Conservation (phyloP, 768 basidiomycete species). For the Cystofilobasidium ferigula region DNA sequence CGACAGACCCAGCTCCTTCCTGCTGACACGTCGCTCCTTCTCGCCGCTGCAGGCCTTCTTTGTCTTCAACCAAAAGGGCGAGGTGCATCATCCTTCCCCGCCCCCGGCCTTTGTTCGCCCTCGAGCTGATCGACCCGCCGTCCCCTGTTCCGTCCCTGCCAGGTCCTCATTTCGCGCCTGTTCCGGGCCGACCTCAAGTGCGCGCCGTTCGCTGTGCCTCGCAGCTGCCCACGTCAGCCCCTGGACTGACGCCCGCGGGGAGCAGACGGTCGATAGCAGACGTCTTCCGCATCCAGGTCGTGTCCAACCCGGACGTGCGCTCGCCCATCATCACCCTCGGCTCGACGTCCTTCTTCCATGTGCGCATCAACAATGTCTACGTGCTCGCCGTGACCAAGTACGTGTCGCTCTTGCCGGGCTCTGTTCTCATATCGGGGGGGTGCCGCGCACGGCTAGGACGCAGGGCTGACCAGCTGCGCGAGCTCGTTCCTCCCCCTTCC, state of each 20-base stretch:
- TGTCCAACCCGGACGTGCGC: conserved; percentile 91
- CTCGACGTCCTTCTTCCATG: conserved; percentile 98
- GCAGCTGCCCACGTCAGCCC: not conserved
- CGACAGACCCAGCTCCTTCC: not conserved
- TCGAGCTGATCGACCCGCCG: not conserved
- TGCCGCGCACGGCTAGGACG: not conserved
- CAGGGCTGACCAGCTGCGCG: not conserved
- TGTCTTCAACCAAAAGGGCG: conserved; percentile 98
- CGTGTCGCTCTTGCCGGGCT: conserved; percentile 30
- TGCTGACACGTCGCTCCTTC: not conserved
- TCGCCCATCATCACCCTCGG: conserved; percentile 96
- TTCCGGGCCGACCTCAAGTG: conserved; percentile 97
- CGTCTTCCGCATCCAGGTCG: conserved; percentile 97
- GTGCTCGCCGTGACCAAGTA: conserved; percentile 93
- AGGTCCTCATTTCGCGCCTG: conserved; percentile 92
- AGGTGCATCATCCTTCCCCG: conserved; percentile 48
- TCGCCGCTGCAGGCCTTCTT: conserved; percentile 68
- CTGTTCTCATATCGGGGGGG: no score
- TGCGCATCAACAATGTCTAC: conserved; percentile 87
- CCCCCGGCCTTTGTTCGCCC: not conserved
- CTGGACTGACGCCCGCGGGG: not conserved
- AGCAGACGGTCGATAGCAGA: conserved; percentile 86
- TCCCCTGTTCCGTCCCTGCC: not conserved
- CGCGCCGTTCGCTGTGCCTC: conserved; percentile 35
- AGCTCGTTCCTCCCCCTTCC: not conserved